These are phyloP conservation scores for Fusarium tanahbumbuense DNA, from an alignment of 2,329 filamentous ascomycete genomes.

Conservation along the genomic window DNA sequence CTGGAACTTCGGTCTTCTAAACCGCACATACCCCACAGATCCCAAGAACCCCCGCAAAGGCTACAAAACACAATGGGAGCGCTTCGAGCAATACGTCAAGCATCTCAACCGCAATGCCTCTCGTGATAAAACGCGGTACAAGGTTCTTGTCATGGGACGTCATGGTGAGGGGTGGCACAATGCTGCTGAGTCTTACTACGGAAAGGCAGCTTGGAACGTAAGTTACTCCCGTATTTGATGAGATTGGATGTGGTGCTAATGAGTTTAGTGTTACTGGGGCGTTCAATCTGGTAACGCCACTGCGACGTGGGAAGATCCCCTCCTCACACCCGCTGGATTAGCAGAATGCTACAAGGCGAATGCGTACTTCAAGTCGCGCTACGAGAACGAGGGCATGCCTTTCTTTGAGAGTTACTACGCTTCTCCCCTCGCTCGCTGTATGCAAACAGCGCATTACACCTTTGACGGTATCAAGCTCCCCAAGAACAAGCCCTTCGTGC, in stretches of 20 bases:
- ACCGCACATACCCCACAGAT: conserved; percentile 70
- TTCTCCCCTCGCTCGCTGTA: conserved; percentile 71
- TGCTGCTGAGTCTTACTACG: conserved; percentile 72
- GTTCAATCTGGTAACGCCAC: conserved; percentile 73
- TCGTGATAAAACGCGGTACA: conserved; percentile 65
- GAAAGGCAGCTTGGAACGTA: conserved; percentile 76
- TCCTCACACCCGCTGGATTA: conserved; percentile 68
- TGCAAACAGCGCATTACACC: conserved; percentile 71
- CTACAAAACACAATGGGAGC: conserved; percentile 70
- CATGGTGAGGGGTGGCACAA: conserved; percentile 77
- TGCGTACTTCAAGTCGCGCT: conserved; percentile 67
- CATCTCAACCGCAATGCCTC: conserved; percentile 61
- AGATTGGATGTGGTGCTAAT: neutral
- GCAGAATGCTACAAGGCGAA: conserved; percentile 69
- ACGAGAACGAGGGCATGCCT: conserved; percentile 65
- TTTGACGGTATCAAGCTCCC: conserved; percentile 67
- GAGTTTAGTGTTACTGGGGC: conserved; percentile 71
- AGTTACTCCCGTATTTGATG: conserved; percentile 44
- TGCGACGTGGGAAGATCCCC: conserved; percentile 70
- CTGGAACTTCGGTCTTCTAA: conserved; percentile 74
- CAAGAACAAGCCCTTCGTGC: conserved; percentile 62
- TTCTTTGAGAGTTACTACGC: conserved; percentile 73
- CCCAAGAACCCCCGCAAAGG: conserved; percentile 49
- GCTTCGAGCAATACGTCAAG: conserved; percentile 69
- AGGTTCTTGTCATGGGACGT: conserved; percentile 74